phyloP scores from a whole-genome alignment of 495 filamentous ascomycete species.

The Neurospora intermedia region DNA sequence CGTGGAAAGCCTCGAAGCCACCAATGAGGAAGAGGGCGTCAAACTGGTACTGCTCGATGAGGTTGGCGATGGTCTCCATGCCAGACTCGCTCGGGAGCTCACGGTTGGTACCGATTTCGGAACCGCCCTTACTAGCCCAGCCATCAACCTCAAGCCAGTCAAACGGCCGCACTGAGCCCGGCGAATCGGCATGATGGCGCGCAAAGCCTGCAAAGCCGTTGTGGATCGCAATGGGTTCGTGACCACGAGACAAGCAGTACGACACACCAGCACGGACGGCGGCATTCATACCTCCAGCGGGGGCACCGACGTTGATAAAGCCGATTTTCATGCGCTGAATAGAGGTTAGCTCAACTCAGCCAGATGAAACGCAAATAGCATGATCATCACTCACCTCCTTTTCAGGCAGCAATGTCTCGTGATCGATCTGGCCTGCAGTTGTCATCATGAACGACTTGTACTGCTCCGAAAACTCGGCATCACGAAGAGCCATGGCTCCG shows the following conservation, averaged over 20 bases:
- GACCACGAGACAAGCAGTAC: slow-evolving; percentile 91
- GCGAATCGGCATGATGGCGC: slow-evolving; percentile 76
- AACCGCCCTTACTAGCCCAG: slow-evolving; percentile 95
- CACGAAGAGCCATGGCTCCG: slow-evolving; percentile 72
- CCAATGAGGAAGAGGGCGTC: slow-evolving; percentile 89
- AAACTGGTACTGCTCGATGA: slow-evolving; percentile 78
- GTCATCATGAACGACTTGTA: slow-evolving; percentile 84
- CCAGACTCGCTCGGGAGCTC: slow-evolving; percentile 77
- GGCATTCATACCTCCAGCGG: slow-evolving; percentile 98
- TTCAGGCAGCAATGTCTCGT: slow-evolving; percentile 45
- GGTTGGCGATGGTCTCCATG: slow-evolving; percentile 69
- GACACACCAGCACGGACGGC: slow-evolving; percentile 89
- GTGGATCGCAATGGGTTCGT: slow-evolving; percentile 83
- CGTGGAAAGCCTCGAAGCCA: slow-evolving; percentile 95
- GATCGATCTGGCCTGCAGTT: slow-evolving; percentile 45
- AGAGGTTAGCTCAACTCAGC: slow-evolving; percentile 10
- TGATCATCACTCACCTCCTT: slow-evolving; percentile 50
- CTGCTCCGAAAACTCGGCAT: slow-evolving; percentile 91
- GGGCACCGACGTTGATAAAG: slow-evolving; percentile 94
- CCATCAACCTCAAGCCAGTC: slow-evolving; percentile 87
- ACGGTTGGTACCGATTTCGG: slow-evolving; percentile 96
- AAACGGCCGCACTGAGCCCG: slow-evolving; percentile 74
- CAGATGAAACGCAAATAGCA: not conserved
- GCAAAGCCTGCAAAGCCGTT: slow-evolving; percentile 96
- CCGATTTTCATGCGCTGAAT: slow-evolving; percentile 77